Base-by-base conservation (phyloP, 768 basidiomycete genomes). In the Leccinum imitatum region DNA sequence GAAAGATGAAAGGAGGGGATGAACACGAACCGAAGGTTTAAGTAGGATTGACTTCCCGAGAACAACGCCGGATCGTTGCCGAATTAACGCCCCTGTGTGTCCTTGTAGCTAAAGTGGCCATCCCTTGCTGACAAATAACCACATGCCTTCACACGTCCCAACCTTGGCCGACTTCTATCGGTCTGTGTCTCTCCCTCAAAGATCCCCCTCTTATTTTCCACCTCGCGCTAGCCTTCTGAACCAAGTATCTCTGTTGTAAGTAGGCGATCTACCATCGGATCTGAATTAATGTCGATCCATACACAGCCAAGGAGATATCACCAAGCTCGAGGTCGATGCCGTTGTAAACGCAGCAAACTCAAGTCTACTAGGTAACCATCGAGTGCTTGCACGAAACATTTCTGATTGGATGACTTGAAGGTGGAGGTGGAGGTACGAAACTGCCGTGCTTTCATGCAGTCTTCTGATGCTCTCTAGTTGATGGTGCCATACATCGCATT, bases 341-440 rank as follows among this genome's bases (percentile, higher is more conserved):
- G 87, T 93, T 57, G 91, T 93, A 30, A 93, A 93, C 67, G 92
- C 92, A 13, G 92, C 91, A 6, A 93, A 93, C 67, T 78, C 78
- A 50, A 82, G 82, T 53, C 76, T 94, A 37, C 76, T 87, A 52
- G 91, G 91, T 90, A 46, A 57, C 65, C 56, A 4, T 41, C n/a
- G 47, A 30, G 21, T 19, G 35, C 30, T 21, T 4, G 15, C 17
- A 8, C 15, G 11, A 30, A 46, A 30, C 7, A n/a, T 41, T 35
- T 7, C n/a, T 48, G n/a, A 41, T 41, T 41, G 3, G 17, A 59
- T 27, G n/a, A 15, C 4, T 14, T 46, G n/a, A 60, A 91, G 91
- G 90, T 39, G 91, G 91, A 5, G 87, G 89, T 0, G 91, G 91
- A 74, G 87, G 89, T 89, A 65, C 62, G 82, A 72, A 50, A 27